Percentiles rank a stretch among this genome's conserved stretches.
phyloP scores from a whole-genome alignment of 1,284 basidiomycete genomes.

The Amylostereum chailletii region DNA sequence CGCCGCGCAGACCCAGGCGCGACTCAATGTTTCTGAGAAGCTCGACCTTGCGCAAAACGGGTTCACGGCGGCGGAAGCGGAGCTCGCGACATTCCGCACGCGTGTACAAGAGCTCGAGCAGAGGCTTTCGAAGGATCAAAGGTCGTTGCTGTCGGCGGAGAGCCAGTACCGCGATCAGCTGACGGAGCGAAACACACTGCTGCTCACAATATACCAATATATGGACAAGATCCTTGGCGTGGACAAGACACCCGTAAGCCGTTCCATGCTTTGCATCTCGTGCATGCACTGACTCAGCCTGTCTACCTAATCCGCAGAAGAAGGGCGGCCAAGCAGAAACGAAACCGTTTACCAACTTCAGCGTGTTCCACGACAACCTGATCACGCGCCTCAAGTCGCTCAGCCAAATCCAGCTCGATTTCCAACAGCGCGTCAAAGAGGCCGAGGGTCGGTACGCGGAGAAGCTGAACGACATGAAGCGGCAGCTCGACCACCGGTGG shows the following conservation, averaged over 20 bases:
- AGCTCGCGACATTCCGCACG: slow-evolving; percentile 47
- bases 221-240: slow-evolving; percentile 91
- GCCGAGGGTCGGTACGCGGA: slow-evolving; percentile 68
- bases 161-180: slow-evolving; percentile 83
- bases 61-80: slow-evolving; percentile 58
- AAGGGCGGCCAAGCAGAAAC: slow-evolving; percentile 69
- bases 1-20: slow-evolving; percentile 75
- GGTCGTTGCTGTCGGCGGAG: slow-evolving; percentile 63
- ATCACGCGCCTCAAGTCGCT: slow-evolving; percentile 80
- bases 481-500: slow-evolving; percentile 85
- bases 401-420: slow-evolving; percentile 75
- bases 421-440: slow-evolving; percentile 82
- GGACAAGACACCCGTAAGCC: slow-evolving; percentile 71
- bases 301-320: slow-evolving; percentile 35
- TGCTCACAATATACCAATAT: slow-evolving; percentile 91
- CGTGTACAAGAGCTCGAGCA: slow-evolving; percentile 73
- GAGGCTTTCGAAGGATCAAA: slow-evolving; percentile 78
- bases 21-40: slow-evolving; percentile 80
- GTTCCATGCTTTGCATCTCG: slow-evolving; percentile 1
- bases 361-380: slow-evolving; percentile 92
- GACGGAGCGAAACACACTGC: slow-evolving; percentile 85
- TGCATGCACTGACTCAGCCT: not conserved
- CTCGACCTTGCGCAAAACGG: slow-evolving; percentile 60
- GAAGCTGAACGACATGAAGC: slow-evolving; percentile 71
- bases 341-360: slow-evolving; percentile 89